Evolutionary conservation across 2,329 filamentous ascomycete species (phyloP), one percentile per base, ranked within the genome.

Genomic region (Aureobasidium sp.): DNA sequence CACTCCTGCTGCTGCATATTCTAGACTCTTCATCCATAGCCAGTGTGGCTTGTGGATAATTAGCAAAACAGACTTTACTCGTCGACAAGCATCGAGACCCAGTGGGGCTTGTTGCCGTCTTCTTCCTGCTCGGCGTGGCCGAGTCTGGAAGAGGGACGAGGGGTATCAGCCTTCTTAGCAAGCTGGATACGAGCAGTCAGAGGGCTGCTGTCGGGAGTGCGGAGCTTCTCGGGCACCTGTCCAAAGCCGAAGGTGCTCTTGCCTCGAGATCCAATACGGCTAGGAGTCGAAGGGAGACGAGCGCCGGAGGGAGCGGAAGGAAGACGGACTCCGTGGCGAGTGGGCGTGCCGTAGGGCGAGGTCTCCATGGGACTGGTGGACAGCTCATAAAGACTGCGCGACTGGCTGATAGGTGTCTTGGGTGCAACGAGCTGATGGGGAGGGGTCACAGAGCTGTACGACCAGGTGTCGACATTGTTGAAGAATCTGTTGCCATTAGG

Each of bases 141-240:
- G 27, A 29, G 48, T 24, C 48, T 48, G 47, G 11, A 19, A 19
- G 42, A 11, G 27, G 54, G 42, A 24, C 54, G 54, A 39, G 54
- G 22, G 15, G 54, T 48, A 19, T 37, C 54, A 7, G 22, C 9
- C 3, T 56, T 27, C 39, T 31, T 11, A 29, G 37, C 33, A 56
- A 37, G 27, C 54, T 59, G 42, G 19, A 48, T 15, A 12, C 31
- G 37, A 19, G 29, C 44, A n/a, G 42, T 9, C 7, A 27, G 7
- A 19, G 54, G 54, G 19, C 54, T 59, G 31, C 40, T 45, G 42
- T 35, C 42, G n/a, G 54, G 54, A 35, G 42, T 59, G 39, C 39
- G 39, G 22, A 45, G n/a, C 53, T 57, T 27, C 6, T 31, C 19
- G 12, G 39, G 39, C 6, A 44, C 39, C 39, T 57, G 40, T 22